Conservation (phyloP, 192 early-diverging fungal species). For the Tieghemiomyces parasiticus region DNA sequence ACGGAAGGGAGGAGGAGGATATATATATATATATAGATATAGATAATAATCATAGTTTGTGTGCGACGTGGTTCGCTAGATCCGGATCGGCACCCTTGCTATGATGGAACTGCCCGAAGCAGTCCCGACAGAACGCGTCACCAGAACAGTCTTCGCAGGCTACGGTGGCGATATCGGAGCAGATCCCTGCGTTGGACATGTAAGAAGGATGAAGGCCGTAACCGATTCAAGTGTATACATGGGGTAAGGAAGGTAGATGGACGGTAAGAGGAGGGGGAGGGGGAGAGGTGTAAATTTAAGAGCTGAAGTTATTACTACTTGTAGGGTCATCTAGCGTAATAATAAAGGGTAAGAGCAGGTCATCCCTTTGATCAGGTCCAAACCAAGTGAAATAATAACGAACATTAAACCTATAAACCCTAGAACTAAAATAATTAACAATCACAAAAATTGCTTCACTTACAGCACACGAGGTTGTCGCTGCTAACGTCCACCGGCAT, state of each 20-base stretch:
- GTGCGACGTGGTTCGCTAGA: not conserved
- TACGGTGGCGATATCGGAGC: not conserved
- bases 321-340: not conserved
- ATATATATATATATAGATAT: not conserved
- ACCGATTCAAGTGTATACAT: not conserved
- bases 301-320: not conserved
- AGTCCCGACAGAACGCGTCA: not conserved
- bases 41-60: not conserved
- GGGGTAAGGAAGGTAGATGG: not conserved
- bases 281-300: no score
- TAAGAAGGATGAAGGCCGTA: no score
- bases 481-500: no score
- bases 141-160: not conserved
- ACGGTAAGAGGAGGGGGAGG: not conserved
- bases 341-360: not conserved
- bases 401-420: not conserved
- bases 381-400: not conserved
- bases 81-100: not conserved
- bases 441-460: no score
- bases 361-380: not conserved
- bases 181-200: no score
- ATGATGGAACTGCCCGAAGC: not conserved
- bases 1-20: not conserved
- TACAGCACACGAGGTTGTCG: no score
- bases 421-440: not conserved